phyloP scores from a whole-genome alignment of 768 basidiomycete species.

The Lyophyllum semitale region DNA sequence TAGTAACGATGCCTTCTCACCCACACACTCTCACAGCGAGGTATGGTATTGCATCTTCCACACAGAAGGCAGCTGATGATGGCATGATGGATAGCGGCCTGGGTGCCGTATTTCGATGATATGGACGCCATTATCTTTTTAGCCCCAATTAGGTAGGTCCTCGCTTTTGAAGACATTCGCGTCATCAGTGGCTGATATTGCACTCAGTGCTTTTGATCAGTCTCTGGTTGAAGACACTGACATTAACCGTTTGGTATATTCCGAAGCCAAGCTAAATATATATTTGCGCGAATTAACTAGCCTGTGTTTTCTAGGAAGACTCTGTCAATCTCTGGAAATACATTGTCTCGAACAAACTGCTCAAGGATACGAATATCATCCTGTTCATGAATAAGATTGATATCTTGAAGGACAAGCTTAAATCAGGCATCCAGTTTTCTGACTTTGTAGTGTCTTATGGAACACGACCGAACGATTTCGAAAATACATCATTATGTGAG shows the following conservation, averaged over 20 bases:
- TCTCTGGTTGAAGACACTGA: slow-evolving; percentile 64
- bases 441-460: slow-evolving; percentile 76
- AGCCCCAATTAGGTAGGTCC: slow-evolving; percentile 56
- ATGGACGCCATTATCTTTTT: slow-evolving; percentile 75
- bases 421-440: slow-evolving; percentile 60
- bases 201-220: slow-evolving; percentile 62
- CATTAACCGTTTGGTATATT: slow-evolving; percentile 59
- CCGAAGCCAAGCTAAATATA: background rate
- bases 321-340: slow-evolving; percentile 76
- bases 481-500: slow-evolving; percentile 69
- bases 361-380: slow-evolving; percentile 72
- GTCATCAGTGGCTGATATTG: background rate
- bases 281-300: background rate
- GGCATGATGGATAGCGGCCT: slow-evolving; percentile 47
- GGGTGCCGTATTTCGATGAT: slow-evolving; percentile 65
- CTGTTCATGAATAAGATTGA: slow-evolving; percentile 86
- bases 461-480: slow-evolving; percentile 68
- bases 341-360: slow-evolving; percentile 70
- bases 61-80: background rate
- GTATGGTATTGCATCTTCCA: slow-evolving; percentile 5
- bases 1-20: too few relatives aligned
- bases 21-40: slow-evolving; percentile 18
- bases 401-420: slow-evolving; percentile 66
- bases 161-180: background rate
- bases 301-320: slow-evolving; percentile 54